Conservation (phyloP, 2,329 filamentous ascomycete genomes). For the Elsinoe necatrix region DNA sequence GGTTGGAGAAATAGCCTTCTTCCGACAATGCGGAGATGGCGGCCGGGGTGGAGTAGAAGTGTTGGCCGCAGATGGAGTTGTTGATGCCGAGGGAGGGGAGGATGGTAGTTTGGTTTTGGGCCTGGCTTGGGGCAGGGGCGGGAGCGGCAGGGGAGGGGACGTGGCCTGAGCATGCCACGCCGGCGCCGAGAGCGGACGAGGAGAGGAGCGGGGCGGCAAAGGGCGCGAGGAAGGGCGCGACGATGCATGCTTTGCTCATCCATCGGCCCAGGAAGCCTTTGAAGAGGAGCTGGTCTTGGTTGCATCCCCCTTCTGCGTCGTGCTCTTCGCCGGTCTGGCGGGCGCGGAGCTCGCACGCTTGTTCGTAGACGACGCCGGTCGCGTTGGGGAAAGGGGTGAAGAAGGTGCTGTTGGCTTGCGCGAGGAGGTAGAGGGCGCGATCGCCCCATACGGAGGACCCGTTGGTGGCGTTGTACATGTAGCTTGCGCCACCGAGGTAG, state of each 20-base stretch:
- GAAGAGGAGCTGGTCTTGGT: constrained; percentile 65
- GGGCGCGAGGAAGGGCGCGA: constrained; percentile 36
- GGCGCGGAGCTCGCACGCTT: constrained; percentile 52
- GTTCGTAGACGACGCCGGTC: constrained; percentile 54
- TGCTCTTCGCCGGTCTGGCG: constrained; percentile 21
- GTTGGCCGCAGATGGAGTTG: constrained; percentile 36
- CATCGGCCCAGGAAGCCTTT: constrained; percentile 67
- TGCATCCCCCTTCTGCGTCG: constrained; percentile 42
- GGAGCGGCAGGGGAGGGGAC: not conserved
- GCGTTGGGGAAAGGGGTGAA: constrained; percentile 48
- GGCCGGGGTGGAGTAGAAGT: constrained; percentile 38
- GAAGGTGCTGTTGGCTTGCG: constrained; percentile 38
- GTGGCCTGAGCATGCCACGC: constrained; percentile 35
- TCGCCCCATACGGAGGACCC: constrained; percentile 43
- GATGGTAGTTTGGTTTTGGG: no score
- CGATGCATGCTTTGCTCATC: constrained; percentile 39
- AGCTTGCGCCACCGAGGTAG: constrained; percentile 56
- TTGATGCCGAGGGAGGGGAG: constrained; percentile 28
- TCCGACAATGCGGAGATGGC: constrained; percentile 37
- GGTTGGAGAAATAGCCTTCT: constrained; percentile 35
- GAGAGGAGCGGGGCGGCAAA: constrained; percentile 33
- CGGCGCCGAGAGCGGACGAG: constrained; percentile 36
- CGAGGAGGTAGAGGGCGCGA: constrained; percentile 52
- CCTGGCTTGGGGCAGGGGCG: not conserved
- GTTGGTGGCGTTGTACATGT: constrained; percentile 51